Percentiles rank a stretch among this genome's conserved stretches.
Conservation (phyloP, 148 eudicot species). For the Cornus florida region DNA sequence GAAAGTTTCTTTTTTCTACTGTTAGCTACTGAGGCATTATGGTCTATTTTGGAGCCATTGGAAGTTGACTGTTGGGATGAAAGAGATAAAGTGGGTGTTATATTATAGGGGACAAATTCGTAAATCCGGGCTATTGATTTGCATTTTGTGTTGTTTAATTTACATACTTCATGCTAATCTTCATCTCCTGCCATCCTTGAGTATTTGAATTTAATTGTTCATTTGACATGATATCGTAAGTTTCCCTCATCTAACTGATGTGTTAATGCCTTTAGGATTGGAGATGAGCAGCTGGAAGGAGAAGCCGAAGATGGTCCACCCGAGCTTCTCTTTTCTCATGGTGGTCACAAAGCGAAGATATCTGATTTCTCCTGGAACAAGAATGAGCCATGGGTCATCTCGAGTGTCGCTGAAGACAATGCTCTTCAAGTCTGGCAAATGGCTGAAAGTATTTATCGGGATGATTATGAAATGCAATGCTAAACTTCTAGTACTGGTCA, state of each 20-base stretch:
- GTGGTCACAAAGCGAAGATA: slow-evolving; percentile 92
- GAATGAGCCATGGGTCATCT: slow-evolving; percentile 76
- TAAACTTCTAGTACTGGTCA: neutral
- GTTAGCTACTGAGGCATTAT: neutral
- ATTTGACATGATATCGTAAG: neutral
- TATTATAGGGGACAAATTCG: neutral
- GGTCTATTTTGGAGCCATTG: neutral
- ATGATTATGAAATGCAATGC: slow-evolving; percentile 47
- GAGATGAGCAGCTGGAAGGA: slow-evolving; percentile 95
- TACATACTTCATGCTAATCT: too few species aligned
- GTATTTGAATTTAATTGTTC: too few species aligned
- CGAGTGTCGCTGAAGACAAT: slow-evolving; percentile 94
- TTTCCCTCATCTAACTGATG: neutral
- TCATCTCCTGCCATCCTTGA: too few species aligned
- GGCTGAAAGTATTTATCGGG: slow-evolving; percentile 74
- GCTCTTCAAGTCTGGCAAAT: slow-evolving; percentile 86
- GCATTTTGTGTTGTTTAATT: neutral
- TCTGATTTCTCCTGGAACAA: slow-evolving; percentile 99
- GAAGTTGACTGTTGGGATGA: neutral
- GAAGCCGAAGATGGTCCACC: slow-evolving; percentile 98
- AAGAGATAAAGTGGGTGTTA: neutral
- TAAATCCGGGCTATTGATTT: neutral
- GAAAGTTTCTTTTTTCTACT: neutral
- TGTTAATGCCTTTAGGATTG: slow-evolving; percentile 55
- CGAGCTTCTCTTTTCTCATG: slow-evolving; percentile 94